Percentiles rank a stretch among this genome's conserved stretches.
phyloP scores from a whole-genome alignment of 2,329 filamentous ascomycete species.

The Magnaporthales sp. region DNA sequence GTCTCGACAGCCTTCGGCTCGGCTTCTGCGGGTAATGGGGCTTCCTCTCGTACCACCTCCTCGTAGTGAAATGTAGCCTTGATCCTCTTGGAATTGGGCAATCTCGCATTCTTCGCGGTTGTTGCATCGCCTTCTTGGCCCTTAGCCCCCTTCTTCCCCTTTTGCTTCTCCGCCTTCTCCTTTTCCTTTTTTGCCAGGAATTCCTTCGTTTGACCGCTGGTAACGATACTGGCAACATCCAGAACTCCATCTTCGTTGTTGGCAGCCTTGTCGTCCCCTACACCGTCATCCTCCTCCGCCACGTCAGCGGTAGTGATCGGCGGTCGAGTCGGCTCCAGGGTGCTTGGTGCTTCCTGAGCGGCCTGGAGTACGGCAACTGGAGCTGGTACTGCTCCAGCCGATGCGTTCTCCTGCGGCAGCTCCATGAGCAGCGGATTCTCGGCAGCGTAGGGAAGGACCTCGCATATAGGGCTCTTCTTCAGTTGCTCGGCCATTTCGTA shows the following conservation, averaged over 20 bases:
- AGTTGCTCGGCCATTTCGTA: slow-evolving; percentile 63
- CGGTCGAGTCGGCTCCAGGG: slow-evolving; percentile 18
- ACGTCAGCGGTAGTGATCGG: slow-evolving; percentile 9
- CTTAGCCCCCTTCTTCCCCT: slow-evolving; percentile 52
- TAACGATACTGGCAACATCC: slow-evolving; percentile 78
- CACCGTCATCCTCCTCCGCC: slow-evolving; percentile 24
- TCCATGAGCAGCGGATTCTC: slow-evolving; percentile 37
- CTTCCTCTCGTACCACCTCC: slow-evolving; percentile 47
- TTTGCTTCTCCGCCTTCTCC: slow-evolving; percentile 61
- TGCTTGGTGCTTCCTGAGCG: slow-evolving; percentile 25
- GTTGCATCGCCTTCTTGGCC: slow-evolving; percentile 45
- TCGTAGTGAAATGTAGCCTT: slow-evolving; percentile 67
- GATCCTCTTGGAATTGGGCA: slow-evolving; percentile 66
- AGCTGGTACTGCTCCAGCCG: slow-evolving; percentile 15
- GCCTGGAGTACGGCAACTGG: slow-evolving; percentile 21
- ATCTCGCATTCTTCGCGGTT: slow-evolving; percentile 44
- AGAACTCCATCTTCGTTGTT: slow-evolving; percentile 63
- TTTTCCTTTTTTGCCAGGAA: slow-evolving; percentile 77
- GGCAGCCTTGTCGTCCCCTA: slow-evolving; percentile 30
- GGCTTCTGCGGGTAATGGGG: neutral
- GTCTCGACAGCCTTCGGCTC: neutral
- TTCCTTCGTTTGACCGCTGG: slow-evolving; percentile 71
- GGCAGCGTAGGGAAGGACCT: slow-evolving; percentile 51
- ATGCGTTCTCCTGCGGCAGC: slow-evolving; percentile 31
- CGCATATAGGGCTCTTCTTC: slow-evolving; percentile 58